Base-by-base conservation (phyloP, 495 filamentous ascomycete species). In the Aspergillus heteromorphus region DNA sequence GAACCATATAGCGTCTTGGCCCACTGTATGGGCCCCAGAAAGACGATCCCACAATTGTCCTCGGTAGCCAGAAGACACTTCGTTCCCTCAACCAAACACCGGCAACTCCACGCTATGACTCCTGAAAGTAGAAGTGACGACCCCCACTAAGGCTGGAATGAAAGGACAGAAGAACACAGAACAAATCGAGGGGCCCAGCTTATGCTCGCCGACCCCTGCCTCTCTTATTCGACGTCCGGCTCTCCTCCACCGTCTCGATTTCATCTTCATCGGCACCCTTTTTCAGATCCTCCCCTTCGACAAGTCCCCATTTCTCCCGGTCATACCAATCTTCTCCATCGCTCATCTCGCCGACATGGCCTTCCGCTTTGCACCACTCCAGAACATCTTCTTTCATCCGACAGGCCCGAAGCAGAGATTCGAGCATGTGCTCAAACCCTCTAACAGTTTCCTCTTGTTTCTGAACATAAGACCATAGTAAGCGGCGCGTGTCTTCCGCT, bases 281-380 rank as follows among this genome's bases (percentile, higher is more conserved):
- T 67, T 89, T 89, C 13, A 97, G 75, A 65, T 91, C 87, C 59
- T 89, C 88, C 3, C 70, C 73, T 34, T 74, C 71, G 2, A 85
- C 85, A 40, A 97, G 67, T 2, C 84, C 84, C 92, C 89, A 96
- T 74, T 87, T 86, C 64, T 93, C 89, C 52, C 82, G 83, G 63
- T 97, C 92, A 66, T 95, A 95, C 91, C 92, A 97, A 65, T 97
- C 92, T 73, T 97, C 92, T 2, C 90, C 90, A 62, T 97, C 92
- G 30, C 87, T 92, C 83, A 96, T 74, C 49, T 86, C 82, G 1
- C 89, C 91, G 20, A 87, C 79, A 63, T 97, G 93, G 5, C 83
- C 89, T 69, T 98, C 95, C 0, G 93, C 90, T 68, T 95, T 92
- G 49, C 80, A 82, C 88, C 89, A 95, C 54, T 87, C 84, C 65